A percentile compares a stretch with the other conserved stretches of the same genome.
phyloP scores from a whole-genome alignment of 2,329 filamentous ascomycete species.

The Alternaria dauci region DNA sequence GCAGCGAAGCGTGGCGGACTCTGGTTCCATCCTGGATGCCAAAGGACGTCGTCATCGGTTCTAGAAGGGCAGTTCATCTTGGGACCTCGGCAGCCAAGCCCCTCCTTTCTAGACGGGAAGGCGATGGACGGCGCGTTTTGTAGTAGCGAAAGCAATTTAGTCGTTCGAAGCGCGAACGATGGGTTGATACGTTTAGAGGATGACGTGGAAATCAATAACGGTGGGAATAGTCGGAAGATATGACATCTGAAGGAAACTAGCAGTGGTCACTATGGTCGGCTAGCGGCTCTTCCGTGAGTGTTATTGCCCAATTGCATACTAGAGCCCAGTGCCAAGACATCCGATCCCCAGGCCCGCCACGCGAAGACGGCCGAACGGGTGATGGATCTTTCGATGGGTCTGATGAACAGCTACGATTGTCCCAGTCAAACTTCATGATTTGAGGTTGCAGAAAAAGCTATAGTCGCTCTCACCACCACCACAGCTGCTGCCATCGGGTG shows the following conservation, averaged over 20 bases:
- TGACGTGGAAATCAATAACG: conserved; percentile 25
- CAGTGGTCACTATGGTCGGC: conserved; percentile 20
- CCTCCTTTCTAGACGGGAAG: not conserved
- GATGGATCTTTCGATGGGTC: conserved; percentile 2
- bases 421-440: not conserved
- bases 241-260: conserved; percentile 24
- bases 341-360: conserved; percentile 17
- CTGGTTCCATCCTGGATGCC: conserved; percentile 43
- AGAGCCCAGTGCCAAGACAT: conserved; percentile 28
- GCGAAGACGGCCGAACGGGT: conserved; percentile 16
- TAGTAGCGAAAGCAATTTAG: not conserved
- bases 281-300: conserved; percentile 28
- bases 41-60: conserved; percentile 36
- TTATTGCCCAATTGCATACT: conserved; percentile 25
- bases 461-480: not conserved
- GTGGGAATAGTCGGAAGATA: conserved; percentile 22
- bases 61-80: conserved; percentile 46
- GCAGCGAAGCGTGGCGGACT: conserved; percentile 41
- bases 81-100: not conserved
- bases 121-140: not conserved
- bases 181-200: conserved; percentile 16
- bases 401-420: not conserved
- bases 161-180: not conserved
- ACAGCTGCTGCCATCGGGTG: not conserved
- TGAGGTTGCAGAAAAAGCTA: not conserved